Base-by-base conservation (phyloP, 352 stramenopile species). In the Globisporangium abappressorium region DNA sequence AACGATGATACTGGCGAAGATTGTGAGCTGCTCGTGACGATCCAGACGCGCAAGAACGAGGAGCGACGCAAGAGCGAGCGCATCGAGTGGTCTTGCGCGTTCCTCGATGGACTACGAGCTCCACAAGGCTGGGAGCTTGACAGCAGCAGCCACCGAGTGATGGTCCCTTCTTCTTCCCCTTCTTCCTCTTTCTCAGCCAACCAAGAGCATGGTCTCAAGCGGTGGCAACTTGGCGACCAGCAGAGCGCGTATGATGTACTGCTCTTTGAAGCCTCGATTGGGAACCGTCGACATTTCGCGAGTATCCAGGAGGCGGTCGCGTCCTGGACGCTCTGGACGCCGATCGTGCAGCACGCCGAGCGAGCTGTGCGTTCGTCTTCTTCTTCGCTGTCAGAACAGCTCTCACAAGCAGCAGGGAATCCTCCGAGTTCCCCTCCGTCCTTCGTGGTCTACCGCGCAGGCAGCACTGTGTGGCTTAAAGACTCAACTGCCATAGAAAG, bases 291-390 rank as follows among this genome's bases (percentile, higher is more conserved):
- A 9, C 65, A 86, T 22, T 91, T 90, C 56, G 77, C 76, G 14
- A 76, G 79, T 30, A 53, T 94, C 11, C 68, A 87, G 22, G 82
- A 94, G 33, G 66, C 92, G 6, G 64, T 92, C 24, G 80, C 83
- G 11, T 73, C 83, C 3, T 94, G 85, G 84, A 59, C 30, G 14
- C 22, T 93, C 11, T 94, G 85, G 83, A 85, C 73, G 12, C 82
- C 84, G 6, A 71, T 94, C 34, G 63, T 84, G n/a, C 49, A 85
- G 26, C 60, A 75, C 24, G 65, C 73, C 1, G 55, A 71, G 22
- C 49, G 38, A 28, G 34, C 34, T 3, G 1, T n/a, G 22, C 5
- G 4, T 28, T 20, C 18, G 0, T 34, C 49, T 30, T 15, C 33
- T 12, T n/a, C 6, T 22, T 22, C 30, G 30, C 30, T n/a, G 34